phyloP scores from a whole-genome alignment of 2,329 filamentous ascomycete genomes.

The Truncatella angustata region DNA sequence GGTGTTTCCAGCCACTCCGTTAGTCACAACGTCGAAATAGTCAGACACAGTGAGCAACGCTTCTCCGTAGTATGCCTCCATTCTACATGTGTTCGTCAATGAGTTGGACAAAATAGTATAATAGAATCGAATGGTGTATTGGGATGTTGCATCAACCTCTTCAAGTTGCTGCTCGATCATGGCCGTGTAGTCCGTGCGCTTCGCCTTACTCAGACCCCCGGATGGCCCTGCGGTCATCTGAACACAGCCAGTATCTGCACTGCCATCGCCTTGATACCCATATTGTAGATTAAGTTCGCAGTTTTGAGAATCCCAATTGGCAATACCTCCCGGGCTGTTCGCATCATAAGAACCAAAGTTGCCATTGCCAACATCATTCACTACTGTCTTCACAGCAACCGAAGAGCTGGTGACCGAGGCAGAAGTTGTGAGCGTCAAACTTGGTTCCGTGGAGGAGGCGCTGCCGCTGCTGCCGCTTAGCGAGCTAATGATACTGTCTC shows the following conservation, averaged over 20 bases:
- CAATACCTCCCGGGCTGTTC: neutral
- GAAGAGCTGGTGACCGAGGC: neutral
- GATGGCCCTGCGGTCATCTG: neutral
- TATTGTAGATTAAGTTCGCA: neutral
- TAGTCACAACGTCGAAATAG: neutral
- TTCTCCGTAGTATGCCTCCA: neutral
- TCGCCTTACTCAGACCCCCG: neutral
- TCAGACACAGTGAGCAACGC: neutral
- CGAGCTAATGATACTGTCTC: neutral
- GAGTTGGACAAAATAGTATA: neutral
- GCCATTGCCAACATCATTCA: neutral
- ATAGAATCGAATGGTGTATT: slow-evolving; percentile 3
- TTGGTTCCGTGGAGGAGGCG: neutral
- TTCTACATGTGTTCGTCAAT: neutral
- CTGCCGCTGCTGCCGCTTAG: neutral
- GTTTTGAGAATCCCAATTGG: neutral
- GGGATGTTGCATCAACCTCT: neutral
- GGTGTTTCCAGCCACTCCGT: neutral
- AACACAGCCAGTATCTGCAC: neutral
- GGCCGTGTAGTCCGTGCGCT: neutral
- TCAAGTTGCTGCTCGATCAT: neutral
- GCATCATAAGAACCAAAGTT: neutral
- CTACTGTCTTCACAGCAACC: neutral
- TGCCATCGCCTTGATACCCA: neutral
- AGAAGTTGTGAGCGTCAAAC: neutral